Conservation (phyloP, 1,139 yeast genomes). For the Blastobotrys malaysiensis region DNA sequence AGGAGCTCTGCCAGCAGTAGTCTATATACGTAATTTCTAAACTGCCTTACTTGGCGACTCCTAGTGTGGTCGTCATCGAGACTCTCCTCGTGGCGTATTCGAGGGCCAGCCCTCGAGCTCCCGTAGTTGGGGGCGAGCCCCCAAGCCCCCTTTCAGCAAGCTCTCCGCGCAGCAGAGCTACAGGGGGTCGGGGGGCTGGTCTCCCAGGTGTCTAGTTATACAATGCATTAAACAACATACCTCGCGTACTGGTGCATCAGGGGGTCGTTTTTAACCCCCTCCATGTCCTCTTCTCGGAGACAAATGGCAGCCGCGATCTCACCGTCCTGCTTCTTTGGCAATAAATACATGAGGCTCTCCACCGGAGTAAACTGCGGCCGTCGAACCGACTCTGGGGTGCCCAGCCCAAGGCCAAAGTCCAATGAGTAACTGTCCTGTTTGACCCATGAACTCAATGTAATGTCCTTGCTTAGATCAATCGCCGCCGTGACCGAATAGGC, state of each 20-base stretch:
- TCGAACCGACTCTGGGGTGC: conserved; percentile 16
- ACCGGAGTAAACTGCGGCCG: conserved; percentile 17
- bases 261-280: conserved; percentile 6
- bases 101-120: no score
- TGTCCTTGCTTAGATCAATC: conserved; percentile 8
- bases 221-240: neutral
- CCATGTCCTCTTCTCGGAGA: conserved; percentile 13
- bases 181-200: neutral
- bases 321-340: conserved; percentile 17
- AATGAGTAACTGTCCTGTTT: conserved; percentile 11
- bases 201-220: neutral
- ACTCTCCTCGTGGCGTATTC: no score
- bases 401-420: conserved; percentile 17
- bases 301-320: conserved; percentile 13
- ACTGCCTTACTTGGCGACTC: no score
- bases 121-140: no score
- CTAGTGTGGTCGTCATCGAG: no score
- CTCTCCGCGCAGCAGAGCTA: no score
- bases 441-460: conserved; percentile 20
- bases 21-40: neutral
- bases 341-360: conserved; percentile 16
- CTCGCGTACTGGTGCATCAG: neutral
- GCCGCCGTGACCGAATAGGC: conserved; percentile 9
- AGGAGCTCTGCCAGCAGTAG: conserved; percentile 31
- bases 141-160: no score